Conservation (phyloP, 257 asterid genomes). For the Fraxinus americana region DNA sequence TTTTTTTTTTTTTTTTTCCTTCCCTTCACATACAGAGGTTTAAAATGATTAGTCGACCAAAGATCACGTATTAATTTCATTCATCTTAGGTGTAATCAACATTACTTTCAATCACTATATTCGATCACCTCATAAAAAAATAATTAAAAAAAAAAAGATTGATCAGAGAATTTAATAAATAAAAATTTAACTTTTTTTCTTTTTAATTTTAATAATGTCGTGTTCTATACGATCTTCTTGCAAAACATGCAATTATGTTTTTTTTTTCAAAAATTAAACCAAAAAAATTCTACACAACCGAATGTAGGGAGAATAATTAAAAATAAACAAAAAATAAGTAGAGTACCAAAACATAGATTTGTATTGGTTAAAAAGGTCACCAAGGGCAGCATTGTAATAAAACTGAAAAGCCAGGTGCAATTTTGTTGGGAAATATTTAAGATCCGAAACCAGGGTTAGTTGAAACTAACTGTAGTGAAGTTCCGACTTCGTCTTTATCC, state of each 20-base stretch:
- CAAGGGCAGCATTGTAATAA: constrained; percentile 34
- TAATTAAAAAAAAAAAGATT: no score
- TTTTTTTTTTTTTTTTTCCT: no score
- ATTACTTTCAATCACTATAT: no score
- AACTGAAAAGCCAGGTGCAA: neutral
- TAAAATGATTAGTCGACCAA: no score
- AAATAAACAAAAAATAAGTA: neutral
- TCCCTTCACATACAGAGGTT: no score
- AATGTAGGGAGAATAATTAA: neutral
- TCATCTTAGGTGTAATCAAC: no score
- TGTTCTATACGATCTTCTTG: neutral
- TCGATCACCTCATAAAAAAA: no score
- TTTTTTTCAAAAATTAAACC: no score
- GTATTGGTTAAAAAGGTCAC: neutral
- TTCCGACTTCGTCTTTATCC: constrained; percentile 40
- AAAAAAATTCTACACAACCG: neutral
- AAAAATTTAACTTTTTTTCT: no score
- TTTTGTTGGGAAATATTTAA: neutral
- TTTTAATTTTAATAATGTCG: no score
- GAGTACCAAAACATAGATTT: neutral
- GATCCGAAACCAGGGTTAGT: constrained; percentile 37
- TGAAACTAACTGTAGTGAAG: constrained; percentile 29
- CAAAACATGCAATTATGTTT: neutral
- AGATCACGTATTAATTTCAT: no score
- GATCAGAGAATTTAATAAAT: no score